Evolutionary conservation across 768 basidiomycete genomes (phyloP), one percentile per base, ranked within the genome.

Genomic region (Hygrophorus pudorinus): DNA sequence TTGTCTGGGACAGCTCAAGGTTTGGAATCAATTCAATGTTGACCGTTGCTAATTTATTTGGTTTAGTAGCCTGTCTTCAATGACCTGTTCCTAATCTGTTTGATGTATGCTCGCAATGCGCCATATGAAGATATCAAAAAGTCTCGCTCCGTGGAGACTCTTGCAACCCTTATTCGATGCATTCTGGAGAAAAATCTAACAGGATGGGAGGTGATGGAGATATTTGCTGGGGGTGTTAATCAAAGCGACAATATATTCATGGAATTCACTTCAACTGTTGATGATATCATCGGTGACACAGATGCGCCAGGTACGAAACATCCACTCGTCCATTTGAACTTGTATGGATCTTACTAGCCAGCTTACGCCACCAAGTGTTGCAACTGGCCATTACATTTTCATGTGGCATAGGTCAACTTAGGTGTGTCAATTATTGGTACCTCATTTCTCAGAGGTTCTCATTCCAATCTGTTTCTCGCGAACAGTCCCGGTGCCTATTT

Each of bases 401-500:
- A 55, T 76, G 79, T 44, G 70, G 76, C 8, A 65, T 81, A 41
- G 71, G 66, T 9, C 71, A 85, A 50, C 66, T 80, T 12, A 85
- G n/a, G n/a, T n/a, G n/a, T n/a, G n/a, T n/a, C n/a, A n/a, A n/a
- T n/a, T n/a, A n/a, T n/a, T n/a, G n/a, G n/a, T n/a, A n/a, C n/a
- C n/a, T n/a, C n/a, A n/a, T n/a, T n/a, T n/a, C n/a, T n/a, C n/a
- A n/a, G n/a, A n/a, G n/a, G n/a, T n/a, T n/a, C n/a, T n/a, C n/a
- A n/a, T n/a, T n/a, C n/a, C n/a, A n/a, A n/a, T n/a, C n/a, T n/a
- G n/a, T n/a, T n/a, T n/a, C n/a, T n/a, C n/a, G n/a, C n/a, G n/a
- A n/a, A n/a, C n/a, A n/a, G 82, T 51, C 77, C 79, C 0, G 81
- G 80, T 8, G 83, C 82, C 6, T 85, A 83, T 53, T 76, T 85